Evolutionary conservation across 2,329 filamentous ascomycete species (phyloP).

Genomic region (Cryphonectria carpinicola): DNA sequence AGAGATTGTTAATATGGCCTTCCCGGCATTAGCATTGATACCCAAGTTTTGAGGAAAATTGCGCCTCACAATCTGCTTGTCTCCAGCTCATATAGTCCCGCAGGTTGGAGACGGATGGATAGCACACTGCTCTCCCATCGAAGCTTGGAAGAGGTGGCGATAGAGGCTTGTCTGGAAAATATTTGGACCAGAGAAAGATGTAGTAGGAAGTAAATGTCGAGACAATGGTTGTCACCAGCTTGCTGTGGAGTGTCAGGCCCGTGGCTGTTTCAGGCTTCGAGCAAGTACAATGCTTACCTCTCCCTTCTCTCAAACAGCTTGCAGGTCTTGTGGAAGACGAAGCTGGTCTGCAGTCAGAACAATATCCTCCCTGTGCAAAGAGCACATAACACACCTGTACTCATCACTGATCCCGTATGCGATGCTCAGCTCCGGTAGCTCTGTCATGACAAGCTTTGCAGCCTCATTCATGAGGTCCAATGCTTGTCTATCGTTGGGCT

Average conservation of each 20-base stretch:
- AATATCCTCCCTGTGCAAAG: background rate
- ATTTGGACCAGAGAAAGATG: constrained; percentile 75
- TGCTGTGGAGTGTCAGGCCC: constrained; percentile 55
- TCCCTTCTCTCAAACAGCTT: constrained; percentile 83
- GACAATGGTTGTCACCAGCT: constrained; percentile 87
- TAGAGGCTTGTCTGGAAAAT: constrained; percentile 73
- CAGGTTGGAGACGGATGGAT: constrained; percentile 80
- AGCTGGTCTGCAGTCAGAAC: constrained; percentile 48
- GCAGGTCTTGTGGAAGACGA: constrained; percentile 84
- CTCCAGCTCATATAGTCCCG: constrained; percentile 97
- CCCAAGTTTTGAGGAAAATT: background rate
- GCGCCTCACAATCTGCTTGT: constrained; percentile 83
- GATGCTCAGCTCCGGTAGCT: constrained; percentile 82
- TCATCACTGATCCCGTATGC: constrained; percentile 96
- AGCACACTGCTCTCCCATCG: constrained; percentile 88
- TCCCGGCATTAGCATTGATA: constrained; percentile 40
- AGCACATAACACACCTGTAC: constrained; percentile 62
- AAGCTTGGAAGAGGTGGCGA: constrained; percentile 82
- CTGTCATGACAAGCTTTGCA: constrained; percentile 80
- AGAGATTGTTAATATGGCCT: constrained; percentile 98
- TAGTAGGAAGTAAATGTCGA: constrained; percentile 95
- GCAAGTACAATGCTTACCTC: constrained; percentile 55
- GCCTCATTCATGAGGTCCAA: constrained; percentile 94
- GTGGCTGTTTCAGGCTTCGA: no score
- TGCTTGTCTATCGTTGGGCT: constrained; percentile 88